These are phyloP conservation scores for Globisporangium recalcitrans DNA, from an alignment of 352 stramenopile species.

Conservation along the genomic window DNA sequence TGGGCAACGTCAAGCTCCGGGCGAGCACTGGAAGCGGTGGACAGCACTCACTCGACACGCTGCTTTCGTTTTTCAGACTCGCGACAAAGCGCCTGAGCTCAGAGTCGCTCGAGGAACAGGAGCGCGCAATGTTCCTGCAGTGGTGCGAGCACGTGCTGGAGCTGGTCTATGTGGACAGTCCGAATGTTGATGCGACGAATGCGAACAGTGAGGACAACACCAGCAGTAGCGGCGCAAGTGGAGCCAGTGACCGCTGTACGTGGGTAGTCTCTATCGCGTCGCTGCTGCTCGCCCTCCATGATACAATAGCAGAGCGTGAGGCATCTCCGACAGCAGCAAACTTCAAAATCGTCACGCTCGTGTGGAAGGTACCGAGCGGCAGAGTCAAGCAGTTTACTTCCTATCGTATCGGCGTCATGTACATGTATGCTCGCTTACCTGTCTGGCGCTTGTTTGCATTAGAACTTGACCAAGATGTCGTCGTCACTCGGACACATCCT, in stretches of 20 bases:
- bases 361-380: constrained; percentile 40
- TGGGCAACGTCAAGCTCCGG: not conserved
- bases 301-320: not conserved
- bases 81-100: constrained; percentile 5
- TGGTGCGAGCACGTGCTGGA: constrained; percentile 12
- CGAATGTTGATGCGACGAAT: not conserved
- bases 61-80: not conserved
- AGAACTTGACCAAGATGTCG: constrained; percentile 42
- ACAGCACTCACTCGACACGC: not conserved
- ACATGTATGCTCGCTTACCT: not conserved
- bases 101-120: not conserved
- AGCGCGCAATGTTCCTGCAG: constrained; percentile 9
- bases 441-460: constrained; percentile 12
- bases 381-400: not conserved
- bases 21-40: not conserved
- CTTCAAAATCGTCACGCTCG: constrained; percentile 40
- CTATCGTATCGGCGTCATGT: not conserved
- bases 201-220: not conserved
- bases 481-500: constrained; percentile 22
- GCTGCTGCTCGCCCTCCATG: constrained; percentile 17
- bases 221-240: not conserved
- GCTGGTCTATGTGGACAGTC: constrained; percentile 1
- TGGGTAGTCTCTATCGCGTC: not conserved
- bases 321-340: not conserved
- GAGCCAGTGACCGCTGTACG: not conserved